phyloP scores from a whole-genome alignment of 306 rosid species.

The Ormosia semicastrata region DNA sequence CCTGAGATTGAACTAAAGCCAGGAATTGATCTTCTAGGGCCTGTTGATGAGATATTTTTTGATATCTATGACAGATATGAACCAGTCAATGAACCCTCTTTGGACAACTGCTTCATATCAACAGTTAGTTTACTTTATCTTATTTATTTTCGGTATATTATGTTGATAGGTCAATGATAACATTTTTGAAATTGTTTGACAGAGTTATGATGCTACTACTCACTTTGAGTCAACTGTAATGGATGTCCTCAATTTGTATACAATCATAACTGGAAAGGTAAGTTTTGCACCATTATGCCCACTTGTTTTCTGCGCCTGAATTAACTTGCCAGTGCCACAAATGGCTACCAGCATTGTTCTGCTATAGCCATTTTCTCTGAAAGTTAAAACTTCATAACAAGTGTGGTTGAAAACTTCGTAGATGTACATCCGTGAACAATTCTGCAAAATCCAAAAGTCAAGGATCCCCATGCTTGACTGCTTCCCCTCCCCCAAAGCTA shows the following conservation, averaged over 20 bases:
- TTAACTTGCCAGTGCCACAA: not conserved
- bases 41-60: constrained; percentile 86
- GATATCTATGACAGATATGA: constrained; percentile 84
- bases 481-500: not conserved
- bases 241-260: constrained; percentile 95
- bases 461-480: not conserved
- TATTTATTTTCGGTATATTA: not conserved
- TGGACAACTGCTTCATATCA: constrained; percentile 94
- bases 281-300: too few species aligned
- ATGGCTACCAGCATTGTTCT: not conserved
- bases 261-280: constrained; percentile 93
- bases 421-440: too few species aligned
- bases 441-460: not conserved
- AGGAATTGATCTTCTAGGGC: constrained; percentile 91
- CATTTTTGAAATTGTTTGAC: constrained; percentile 27
- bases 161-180: not conserved
- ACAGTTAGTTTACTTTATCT: constrained; percentile 53
- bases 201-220: constrained; percentile 98
- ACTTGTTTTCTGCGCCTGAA: not conserved
- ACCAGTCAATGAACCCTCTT: constrained; percentile 85
- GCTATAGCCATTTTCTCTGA: not conserved
- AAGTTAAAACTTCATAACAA: not conserved
- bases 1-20: constrained; percentile 87
- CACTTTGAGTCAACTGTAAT: constrained; percentile 90
- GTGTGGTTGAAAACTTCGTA: too few species aligned